Base-by-base conservation (phyloP, 768 basidiomycete species). In the Lentinula guzmanii region DNA sequence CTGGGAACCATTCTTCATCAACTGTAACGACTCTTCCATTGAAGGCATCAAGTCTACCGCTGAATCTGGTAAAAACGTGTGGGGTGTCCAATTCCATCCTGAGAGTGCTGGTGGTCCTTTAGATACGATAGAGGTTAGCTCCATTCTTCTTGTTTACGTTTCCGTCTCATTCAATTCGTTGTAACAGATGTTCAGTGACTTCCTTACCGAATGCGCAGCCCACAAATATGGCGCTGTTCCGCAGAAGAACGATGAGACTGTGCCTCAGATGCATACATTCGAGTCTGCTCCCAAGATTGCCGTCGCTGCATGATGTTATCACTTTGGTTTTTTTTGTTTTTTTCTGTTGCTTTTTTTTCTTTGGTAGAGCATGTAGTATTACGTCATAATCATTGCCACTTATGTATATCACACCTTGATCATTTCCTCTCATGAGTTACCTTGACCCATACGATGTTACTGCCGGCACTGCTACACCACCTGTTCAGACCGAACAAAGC, bases 1-100 rank as follows among this genome's bases (percentile, higher is more conserved):
- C 16, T 99, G 94, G 95, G 94, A 96, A 67, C 96, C 96, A 0
- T 98, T 96, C 84, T 99, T 99, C 81, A 96, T 98, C 79, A 99
- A 98, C 76, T 97, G 94, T 77, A 98, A 98, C 70, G 96, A 98
- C 76, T 98, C 96, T 15, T 97, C 94, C 1, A 95, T 98, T 15
- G 97, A 98, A 72, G 97, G 97, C 42, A 97, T 98, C 82, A 98
- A 95, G 76, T 95, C 94, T 16, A 97, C 97, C 1, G 70, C 77
- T 0, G 90, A 87, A 9, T 95, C 93, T 24, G 94, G 94, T 58
- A 93, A 89, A 77, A 88, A 86, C 65, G 83, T 98, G 34, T 98
- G 95, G 93, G 97, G 96, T 66, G 96, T 98, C 21, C 97, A 99
- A 70, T 99, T 98, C 86, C 97, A 99, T 74, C 97, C 97, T 15